Evolutionary conservation across 1,139 yeast species (phyloP).

Genomic region (Chernovozyma sophiae-reginae): DNA sequence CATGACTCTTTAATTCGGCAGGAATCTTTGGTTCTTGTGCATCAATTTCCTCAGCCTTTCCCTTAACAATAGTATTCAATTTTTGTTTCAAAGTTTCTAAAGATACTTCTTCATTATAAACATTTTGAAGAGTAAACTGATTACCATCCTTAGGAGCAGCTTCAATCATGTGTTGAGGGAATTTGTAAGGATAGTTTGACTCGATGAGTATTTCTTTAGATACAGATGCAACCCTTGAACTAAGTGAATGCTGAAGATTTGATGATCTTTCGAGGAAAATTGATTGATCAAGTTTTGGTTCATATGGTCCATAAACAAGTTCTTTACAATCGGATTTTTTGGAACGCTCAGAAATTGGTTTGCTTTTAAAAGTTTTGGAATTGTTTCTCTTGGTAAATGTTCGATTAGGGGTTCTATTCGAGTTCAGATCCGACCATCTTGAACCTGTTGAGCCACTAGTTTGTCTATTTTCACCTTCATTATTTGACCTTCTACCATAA

Average conservation of each 20-base stretch:
- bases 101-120: slow-evolving; percentile 23
- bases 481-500: background rate
- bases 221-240: slow-evolving; percentile 40
- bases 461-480: background rate
- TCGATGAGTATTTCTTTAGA: slow-evolving; percentile 36
- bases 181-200: slow-evolving; percentile 41
- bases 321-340: background rate
- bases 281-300: slow-evolving; percentile 4
- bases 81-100: slow-evolving; percentile 21
- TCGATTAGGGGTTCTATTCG: background rate
- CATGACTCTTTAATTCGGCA: slow-evolving; percentile 12
- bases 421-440: background rate
- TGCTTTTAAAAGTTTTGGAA: slow-evolving; percentile 1
- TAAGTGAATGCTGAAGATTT: slow-evolving; percentile 11
- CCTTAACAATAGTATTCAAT: slow-evolving; percentile 31
- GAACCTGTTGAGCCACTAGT: background rate
- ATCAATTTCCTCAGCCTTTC: slow-evolving; percentile 16
- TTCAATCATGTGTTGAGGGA: slow-evolving; percentile 36
- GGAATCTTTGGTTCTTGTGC: slow-evolving; percentile 9
- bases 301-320: slow-evolving; percentile 3
- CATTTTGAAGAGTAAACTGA: slow-evolving; percentile 32
- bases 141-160: slow-evolving; percentile 16
- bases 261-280: slow-evolving; percentile 7
- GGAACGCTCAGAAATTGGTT: background rate
- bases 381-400: background rate